phyloP scores from a whole-genome alignment of 805 yeast genomes.

The Candida hungchunana region DNA sequence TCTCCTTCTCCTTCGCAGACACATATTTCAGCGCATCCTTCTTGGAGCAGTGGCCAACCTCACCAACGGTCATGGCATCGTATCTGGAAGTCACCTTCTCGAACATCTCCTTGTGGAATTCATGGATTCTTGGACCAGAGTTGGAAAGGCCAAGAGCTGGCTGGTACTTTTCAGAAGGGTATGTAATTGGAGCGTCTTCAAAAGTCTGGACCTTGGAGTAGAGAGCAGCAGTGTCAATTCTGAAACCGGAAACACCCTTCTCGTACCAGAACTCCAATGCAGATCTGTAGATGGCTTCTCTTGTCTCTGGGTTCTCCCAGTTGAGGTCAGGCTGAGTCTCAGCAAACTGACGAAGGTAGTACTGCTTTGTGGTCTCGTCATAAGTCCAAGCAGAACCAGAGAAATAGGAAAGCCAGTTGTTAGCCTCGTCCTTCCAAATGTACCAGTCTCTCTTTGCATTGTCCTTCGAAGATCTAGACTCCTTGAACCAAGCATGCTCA shows the following conservation, averaged over 20 bases:
- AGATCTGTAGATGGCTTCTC: constrained; percentile 36
- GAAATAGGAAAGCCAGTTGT: constrained; percentile 51
- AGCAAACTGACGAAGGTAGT: constrained; percentile 52
- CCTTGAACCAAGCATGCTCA: constrained; percentile 56
- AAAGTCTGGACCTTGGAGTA: constrained; percentile 44
- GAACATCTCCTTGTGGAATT: constrained; percentile 51
- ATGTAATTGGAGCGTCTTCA: constrained; percentile 45
- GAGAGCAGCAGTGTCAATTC: constrained; percentile 53
- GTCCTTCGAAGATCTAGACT: constrained; percentile 44
- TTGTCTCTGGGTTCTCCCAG: constrained; percentile 45
- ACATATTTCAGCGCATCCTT: constrained; percentile 42
- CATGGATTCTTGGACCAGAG: constrained; percentile 55
- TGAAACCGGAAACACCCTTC: constrained; percentile 54
- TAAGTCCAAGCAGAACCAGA: constrained; percentile 55
- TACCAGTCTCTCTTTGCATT: constrained; percentile 61
- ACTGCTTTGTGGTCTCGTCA: constrained; percentile 51
- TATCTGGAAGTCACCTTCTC: constrained; percentile 38
- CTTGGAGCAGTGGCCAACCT: constrained; percentile 41
- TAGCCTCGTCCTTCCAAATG: constrained; percentile 54
- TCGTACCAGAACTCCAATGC: constrained; percentile 52
- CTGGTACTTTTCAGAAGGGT: constrained; percentile 39
- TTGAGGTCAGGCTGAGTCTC: constrained; percentile 55
- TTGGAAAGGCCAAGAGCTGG: constrained; percentile 31
- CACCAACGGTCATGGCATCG: constrained; percentile 56
- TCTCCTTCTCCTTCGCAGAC: constrained; percentile 33